Conservation (phyloP, 495 filamentous ascomycete species). For the Neurospora discreta region DNA sequence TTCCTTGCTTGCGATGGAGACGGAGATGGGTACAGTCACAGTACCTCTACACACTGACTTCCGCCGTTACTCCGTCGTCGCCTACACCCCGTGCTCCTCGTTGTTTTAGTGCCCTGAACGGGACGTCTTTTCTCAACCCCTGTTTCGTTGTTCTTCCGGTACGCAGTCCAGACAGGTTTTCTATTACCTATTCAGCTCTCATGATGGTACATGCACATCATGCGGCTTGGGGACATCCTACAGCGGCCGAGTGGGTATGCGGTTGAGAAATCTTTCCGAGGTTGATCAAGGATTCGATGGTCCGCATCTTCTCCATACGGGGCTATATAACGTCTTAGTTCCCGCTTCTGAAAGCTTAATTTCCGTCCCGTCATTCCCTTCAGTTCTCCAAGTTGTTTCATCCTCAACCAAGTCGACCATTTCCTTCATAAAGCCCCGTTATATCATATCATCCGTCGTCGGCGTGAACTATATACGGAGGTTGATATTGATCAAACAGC, state of each 20-base stretch:
- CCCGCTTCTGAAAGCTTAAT: background rate
- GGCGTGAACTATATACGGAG: background rate
- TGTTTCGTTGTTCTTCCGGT: background rate
- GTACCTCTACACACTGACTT: background rate
- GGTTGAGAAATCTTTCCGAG: background rate
- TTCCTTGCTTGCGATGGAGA: background rate
- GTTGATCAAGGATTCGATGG: background rate
- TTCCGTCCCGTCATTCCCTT: background rate
- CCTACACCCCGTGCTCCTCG: background rate
- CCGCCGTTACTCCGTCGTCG: background rate
- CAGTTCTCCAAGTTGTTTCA: background rate
- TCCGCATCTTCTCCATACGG: background rate
- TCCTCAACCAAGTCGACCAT: background rate
- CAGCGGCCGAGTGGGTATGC: background rate
- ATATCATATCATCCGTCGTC: background rate
- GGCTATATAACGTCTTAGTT: background rate
- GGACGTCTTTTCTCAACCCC: background rate
- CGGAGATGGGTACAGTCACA: background rate
- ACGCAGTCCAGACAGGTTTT: slow-evolving; percentile 1
- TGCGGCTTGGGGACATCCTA: slow-evolving; percentile 7
- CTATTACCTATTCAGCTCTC: background rate
- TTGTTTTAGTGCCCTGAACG: slow-evolving; percentile 4
- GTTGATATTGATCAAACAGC: background rate
- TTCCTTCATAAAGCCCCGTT: background rate
- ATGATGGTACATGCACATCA: slow-evolving; percentile 12